Evolutionary conservation across 2,329 filamentous ascomycete species (phyloP), one percentile per base, ranked within the genome.

Genomic region (Erysiphe pisi): DNA sequence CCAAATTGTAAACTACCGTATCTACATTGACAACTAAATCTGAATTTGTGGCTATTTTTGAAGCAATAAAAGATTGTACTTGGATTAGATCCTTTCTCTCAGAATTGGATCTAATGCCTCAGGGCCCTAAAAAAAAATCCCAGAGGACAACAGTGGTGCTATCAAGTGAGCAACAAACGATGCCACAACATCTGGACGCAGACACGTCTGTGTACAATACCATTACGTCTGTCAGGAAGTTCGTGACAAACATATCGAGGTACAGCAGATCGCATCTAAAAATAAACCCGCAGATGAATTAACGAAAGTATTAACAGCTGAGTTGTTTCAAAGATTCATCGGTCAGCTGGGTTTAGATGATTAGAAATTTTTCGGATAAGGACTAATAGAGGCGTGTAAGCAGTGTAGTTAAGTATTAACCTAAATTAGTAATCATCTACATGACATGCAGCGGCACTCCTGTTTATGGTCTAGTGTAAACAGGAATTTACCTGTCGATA

Each of bases 1-100:
- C 40, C 40, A 43, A 71, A n/a, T 71, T 43, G 40, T 28, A 71
- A 45, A 43, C 65, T 45, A 43, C 65, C 6, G 65, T 43, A 3
- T 45, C 65, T 22, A 45, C 65, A 71, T 25, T 40, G 18, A 71
- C 65, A 31, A 40, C 6, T 22, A 28, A 71, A 45, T 22, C 65
- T 4, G 36, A 18, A 71, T 71, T 40, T 45, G 61, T 22, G 16
- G 61, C 61, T 25, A 65, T 65, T 28, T 65, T 65, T 28, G 61
- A 22, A 36, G 61, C 65, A 14, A 25, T 28, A 43, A 71, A 71
- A 31, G 65, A 71, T 45, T 71, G 65, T 45, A 16, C 65, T n/a
- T 40, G 28, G 65, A 71, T 43, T 40, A 16, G 65, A 71, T 71
- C 36, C 2, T 71, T 71, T 25, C 11, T 71, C 40, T 9, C 28